Conservation (phyloP, 2,329 filamentous ascomycete species). For the Monilinia polystroma region DNA sequence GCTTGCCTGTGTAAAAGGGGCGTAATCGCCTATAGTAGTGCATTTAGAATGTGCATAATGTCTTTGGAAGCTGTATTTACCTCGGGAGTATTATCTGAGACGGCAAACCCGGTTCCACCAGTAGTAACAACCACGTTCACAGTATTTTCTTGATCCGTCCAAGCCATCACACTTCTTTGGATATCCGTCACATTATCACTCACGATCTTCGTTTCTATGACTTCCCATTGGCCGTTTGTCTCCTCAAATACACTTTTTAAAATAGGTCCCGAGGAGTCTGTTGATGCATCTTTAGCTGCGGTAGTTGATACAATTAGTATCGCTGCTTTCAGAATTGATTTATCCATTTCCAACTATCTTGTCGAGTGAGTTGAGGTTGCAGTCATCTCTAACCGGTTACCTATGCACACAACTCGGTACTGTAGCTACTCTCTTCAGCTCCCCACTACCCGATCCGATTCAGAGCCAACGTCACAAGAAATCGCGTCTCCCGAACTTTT, state of each 20-base stretch:
- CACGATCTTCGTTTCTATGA: slow-evolving; percentile 71
- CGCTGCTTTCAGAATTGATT: slow-evolving; percentile 61
- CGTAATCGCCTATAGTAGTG: slow-evolving; percentile 62
- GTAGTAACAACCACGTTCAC: slow-evolving; percentile 82
- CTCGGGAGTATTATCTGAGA: slow-evolving; percentile 84
- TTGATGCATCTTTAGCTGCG: slow-evolving; percentile 72
- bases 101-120: slow-evolving; percentile 89
- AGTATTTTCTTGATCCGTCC: slow-evolving; percentile 65
- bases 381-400: not conserved
- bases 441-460: slow-evolving; percentile 14
- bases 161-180: slow-evolving; percentile 67
- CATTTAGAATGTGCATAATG: slow-evolving; percentile 16
- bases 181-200: slow-evolving; percentile 74
- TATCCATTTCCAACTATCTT: slow-evolving; percentile 41
- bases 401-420: no score
- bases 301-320: slow-evolving; percentile 91
- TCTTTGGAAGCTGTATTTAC: slow-evolving; percentile 47
- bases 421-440: not conserved
- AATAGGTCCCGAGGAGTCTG: slow-evolving; percentile 69
- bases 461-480: slow-evolving; percentile 14
- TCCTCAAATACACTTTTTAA: slow-evolving; percentile 70
- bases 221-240: slow-evolving; percentile 69
- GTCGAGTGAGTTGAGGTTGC: not conserved
- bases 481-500: slow-evolving; percentile 23
- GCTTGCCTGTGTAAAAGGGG: slow-evolving; percentile 81